Conservation (phyloP, 1,284 basidiomycete genomes). For the Cutaneotrichosporon sp. region DNA sequence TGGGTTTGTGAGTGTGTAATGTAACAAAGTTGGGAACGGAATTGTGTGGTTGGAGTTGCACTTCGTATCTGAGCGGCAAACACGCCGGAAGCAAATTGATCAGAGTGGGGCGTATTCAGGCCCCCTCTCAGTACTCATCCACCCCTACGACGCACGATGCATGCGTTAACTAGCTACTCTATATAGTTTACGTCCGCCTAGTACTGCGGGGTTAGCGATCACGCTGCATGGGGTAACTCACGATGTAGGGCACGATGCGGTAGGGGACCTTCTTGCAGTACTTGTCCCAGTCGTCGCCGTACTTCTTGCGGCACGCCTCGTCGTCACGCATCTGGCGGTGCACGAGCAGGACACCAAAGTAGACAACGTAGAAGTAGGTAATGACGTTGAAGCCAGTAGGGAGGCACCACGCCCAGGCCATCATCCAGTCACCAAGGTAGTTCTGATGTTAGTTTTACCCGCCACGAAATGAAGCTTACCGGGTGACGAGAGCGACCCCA, state of each 20-base stretch:
- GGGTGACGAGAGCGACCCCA: conserved; percentile 94
- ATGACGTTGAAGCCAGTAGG: conserved; percentile 87
- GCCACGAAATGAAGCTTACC: not conserved
- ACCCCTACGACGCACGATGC: no score
- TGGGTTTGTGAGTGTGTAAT: not conserved
- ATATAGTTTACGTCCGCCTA: no score
- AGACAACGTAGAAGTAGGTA: conserved; percentile 91
- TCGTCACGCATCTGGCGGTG: conserved; percentile 91
- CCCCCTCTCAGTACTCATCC: no score
- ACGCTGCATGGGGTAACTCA: no score
- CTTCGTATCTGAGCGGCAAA: conserved; percentile 1
- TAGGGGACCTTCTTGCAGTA: conserved; percentile 76
- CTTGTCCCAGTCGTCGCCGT: conserved; percentile 78
- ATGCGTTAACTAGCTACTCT: no score
- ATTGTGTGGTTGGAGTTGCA: not conserved
- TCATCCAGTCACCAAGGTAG: conserved; percentile 60
- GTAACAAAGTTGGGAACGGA: not conserved
- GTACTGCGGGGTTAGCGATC: no score
- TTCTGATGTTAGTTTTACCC: conserved; percentile 48
- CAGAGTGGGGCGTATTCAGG: no score
- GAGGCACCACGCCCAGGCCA: conserved; percentile 68
- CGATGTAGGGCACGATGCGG: conserved; percentile 79
- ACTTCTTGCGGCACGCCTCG: conserved; percentile 84
- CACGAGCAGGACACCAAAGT: conserved; percentile 83
- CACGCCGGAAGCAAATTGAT: conserved; percentile 5